phyloP scores from a whole-genome alignment of 2,329 filamentous ascomycete species.

The Stachybotrys elegans region DNA sequence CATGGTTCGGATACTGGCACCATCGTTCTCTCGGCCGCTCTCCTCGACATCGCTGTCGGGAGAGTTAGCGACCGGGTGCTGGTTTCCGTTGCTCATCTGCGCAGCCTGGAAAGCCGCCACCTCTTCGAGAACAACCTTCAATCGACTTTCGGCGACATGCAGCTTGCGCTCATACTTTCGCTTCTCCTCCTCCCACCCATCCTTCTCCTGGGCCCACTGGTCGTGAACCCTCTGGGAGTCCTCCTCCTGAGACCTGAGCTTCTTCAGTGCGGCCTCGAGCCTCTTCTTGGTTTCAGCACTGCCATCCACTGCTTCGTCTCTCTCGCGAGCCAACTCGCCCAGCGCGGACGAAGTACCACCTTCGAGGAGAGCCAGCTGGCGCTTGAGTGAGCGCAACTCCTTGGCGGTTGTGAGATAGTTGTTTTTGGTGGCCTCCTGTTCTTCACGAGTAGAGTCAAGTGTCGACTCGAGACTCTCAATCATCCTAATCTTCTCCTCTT shows the following conservation, averaged over 20 bases:
- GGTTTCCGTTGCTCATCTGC: conserved; percentile 36
- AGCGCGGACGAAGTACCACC: conserved; percentile 83
- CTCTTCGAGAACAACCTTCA: conserved; percentile 82
- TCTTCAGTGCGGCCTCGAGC: conserved; percentile 74
- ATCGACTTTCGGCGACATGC: conserved; percentile 81
- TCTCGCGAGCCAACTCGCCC: conserved; percentile 75
- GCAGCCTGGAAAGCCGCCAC: conserved; percentile 65
- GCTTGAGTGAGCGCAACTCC: conserved; percentile 75
- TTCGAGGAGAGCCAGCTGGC: conserved; percentile 81
- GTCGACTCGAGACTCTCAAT: conserved; percentile 80
- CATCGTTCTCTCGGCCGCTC: conserved; percentile 61
- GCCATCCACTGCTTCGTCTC: conserved; percentile 75
- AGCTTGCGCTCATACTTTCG: conserved; percentile 78
- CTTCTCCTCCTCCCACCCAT: conserved; percentile 78
- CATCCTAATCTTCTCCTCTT: conserved; percentile 81
- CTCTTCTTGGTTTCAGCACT: conserved; percentile 69
- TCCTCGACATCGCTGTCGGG: conserved; percentile 58
- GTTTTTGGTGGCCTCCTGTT: conserved; percentile 66
- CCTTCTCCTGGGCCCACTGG: conserved; percentile 79
- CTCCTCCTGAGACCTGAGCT: conserved; percentile 73
- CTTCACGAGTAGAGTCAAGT: conserved; percentile 64
- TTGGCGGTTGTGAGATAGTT: conserved; percentile 60
- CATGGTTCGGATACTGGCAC: conserved; percentile 65
- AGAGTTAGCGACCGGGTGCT: conserved; percentile 25
- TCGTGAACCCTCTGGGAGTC: conserved; percentile 73